Conservation (phyloP, 192 early-diverging fungal species). For the Neocallimastix lanati region DNA sequence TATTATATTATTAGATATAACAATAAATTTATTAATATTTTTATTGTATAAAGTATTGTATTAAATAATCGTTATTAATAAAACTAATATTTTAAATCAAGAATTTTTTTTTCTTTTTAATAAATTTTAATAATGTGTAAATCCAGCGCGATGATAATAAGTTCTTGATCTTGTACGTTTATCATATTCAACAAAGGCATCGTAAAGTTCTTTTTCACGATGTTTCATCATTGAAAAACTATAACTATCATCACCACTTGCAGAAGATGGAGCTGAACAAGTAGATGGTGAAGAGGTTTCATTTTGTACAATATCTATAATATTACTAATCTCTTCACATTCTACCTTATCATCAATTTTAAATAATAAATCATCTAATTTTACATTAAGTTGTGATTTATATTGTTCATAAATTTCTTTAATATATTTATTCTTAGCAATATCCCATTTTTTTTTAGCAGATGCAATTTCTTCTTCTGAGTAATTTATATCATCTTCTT, state of each 20-base stretch:
- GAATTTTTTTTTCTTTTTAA: too few species aligned
- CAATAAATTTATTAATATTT: too few species aligned
- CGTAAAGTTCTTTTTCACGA: background rate
- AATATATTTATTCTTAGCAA: background rate
- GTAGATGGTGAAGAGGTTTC: background rate
- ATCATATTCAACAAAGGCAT: background rate
- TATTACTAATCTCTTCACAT: background rate
- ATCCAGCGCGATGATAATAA: constrained; percentile 24
- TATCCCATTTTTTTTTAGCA: background rate
- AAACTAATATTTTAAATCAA: too few species aligned
- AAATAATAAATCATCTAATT: background rate
- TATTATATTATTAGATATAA: too few species aligned
- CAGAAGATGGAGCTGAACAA: background rate
- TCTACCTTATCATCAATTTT: background rate
- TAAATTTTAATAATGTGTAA: background rate
- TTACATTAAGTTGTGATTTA: background rate
- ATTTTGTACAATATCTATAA: background rate
- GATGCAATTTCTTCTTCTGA: background rate
- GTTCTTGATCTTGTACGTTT: constrained; percentile 14
- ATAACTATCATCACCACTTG: background rate
- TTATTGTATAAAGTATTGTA: too few species aligned
- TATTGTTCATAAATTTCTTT: background rate
- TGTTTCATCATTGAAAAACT: background rate
- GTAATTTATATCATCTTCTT: constrained; percentile 18
- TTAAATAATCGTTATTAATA: too few species aligned